These are phyloP conservation scores for Aspergillus heteromorphus DNA, from an alignment of 495 filamentous ascomycete genomes.

Conservation along the genomic window DNA sequence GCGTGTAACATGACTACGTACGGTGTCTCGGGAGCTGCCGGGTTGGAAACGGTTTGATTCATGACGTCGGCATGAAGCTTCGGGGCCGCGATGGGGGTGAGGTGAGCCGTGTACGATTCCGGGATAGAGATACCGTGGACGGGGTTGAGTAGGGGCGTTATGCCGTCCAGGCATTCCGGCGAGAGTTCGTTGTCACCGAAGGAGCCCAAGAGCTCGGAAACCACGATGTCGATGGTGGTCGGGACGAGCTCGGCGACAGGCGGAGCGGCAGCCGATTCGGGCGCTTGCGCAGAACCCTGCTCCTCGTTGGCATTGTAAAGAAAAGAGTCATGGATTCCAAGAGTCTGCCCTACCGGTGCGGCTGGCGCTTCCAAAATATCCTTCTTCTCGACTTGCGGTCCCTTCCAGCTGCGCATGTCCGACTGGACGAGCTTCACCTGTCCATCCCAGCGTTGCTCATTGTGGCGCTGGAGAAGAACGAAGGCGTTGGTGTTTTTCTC, in stretches of 20 bases:
- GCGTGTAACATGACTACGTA: conserved; percentile 93
- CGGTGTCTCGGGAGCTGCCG: conserved; percentile 70
- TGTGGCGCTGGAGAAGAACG: conserved; percentile 82
- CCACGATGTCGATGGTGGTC: conserved; percentile 80
- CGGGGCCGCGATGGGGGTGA: conserved; percentile 87
- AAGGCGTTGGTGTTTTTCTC: conserved; percentile 99
- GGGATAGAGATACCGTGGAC: conserved; percentile 89
- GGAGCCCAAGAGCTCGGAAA: conserved; percentile 90
- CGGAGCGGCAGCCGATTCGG: not conserved
- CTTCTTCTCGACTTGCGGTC: conserved; percentile 37
- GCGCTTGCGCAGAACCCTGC: not conserved
- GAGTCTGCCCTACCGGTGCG: conserved; percentile 26
- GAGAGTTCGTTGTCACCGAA: conserved; percentile 90
- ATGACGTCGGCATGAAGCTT: conserved; percentile 76
- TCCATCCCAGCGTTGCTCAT: conserved; percentile 66
- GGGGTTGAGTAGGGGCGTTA: conserved; percentile 76
- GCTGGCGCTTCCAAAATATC: not conserved
- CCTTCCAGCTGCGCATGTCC: conserved; percentile 96
- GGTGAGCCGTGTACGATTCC: conserved; percentile 80
- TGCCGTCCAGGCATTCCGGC: conserved; percentile 84
- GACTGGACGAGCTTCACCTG: conserved; percentile 83
- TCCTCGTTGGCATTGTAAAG: conserved; percentile 23
- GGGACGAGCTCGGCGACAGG: conserved; percentile 18
- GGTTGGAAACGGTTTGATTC: conserved; percentile 53
- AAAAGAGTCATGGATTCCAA: conserved; percentile 28